phyloP scores from a whole-genome alignment of 129 eudicot species.

The Saposhnikovia divaricata region DNA sequence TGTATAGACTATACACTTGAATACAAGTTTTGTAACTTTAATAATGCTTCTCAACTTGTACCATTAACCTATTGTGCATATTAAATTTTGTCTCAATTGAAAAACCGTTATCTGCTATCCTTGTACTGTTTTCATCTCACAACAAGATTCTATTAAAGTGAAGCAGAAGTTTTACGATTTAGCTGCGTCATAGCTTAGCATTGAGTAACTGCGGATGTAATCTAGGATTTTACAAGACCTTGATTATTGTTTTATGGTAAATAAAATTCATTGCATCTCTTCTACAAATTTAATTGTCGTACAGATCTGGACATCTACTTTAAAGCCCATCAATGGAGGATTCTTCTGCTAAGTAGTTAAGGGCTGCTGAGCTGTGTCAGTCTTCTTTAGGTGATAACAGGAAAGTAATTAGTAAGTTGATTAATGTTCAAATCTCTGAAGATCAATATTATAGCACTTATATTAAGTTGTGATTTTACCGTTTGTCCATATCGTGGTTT shows the following conservation, averaged over 20 bases:
- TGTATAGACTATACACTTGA: constrained; percentile 19
- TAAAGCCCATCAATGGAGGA: not conserved
- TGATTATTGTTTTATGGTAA: not conserved
- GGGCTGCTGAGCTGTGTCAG: not conserved
- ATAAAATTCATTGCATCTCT: not conserved
- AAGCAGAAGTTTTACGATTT: not conserved
- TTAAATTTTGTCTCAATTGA: not conserved
- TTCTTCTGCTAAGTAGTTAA: not conserved
- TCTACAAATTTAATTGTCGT: not conserved
- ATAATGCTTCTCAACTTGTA: constrained; percentile 10
- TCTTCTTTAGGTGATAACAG: not conserved
- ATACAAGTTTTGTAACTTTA: constrained; percentile 30
- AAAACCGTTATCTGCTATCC: constrained; percentile 3
- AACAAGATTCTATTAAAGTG: too few relatives aligned
- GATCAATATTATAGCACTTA: not conserved
- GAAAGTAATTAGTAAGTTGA: not conserved
- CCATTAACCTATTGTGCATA: constrained; percentile 5
- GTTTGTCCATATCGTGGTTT: not conserved
- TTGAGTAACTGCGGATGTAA: not conserved
- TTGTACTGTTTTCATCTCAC: not conserved
- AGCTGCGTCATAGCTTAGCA: not conserved
- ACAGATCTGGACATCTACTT: not conserved
- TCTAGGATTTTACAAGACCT: not conserved
- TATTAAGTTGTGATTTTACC: not conserved
- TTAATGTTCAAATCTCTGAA: not conserved